Evolutionary conservation across 192 early-diverging fungal genomes (phyloP).

Genomic region (Geranomyces michiganensis): DNA sequence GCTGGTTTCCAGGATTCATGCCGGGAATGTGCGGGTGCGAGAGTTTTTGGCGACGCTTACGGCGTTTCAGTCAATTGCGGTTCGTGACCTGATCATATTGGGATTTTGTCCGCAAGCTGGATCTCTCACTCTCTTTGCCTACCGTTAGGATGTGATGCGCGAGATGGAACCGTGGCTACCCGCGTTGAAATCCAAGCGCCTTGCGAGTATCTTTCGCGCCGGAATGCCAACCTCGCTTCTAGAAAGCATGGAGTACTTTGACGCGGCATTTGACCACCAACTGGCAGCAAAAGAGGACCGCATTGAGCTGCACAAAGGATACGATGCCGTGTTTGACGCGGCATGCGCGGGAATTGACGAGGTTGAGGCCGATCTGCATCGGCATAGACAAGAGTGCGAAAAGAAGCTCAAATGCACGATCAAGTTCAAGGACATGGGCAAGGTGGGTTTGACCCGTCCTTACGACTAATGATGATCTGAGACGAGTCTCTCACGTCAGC

Average conservation of each 20-base stretch:
- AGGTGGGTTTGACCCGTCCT: conserved; percentile 44
- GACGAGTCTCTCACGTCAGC: too few species aligned
- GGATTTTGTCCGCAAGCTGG: neutral
- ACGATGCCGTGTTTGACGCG: conserved; percentile 81
- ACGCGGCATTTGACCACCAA: conserved; percentile 72
- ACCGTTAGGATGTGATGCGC: conserved; percentile 10
- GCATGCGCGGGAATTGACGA: conserved; percentile 56
- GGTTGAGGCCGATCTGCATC: conserved; percentile 69
- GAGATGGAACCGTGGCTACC: conserved; percentile 24
- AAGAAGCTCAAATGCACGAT: conserved; percentile 64
- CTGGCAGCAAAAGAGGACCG: conserved; percentile 49
- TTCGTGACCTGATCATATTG: conserved; percentile 26
- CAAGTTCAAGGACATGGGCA: conserved; percentile 87
- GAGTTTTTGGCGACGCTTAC: conserved; percentile 77
- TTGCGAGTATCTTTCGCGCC: conserved; percentile 50
- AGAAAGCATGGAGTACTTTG: conserved; percentile 71
- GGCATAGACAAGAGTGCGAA: conserved; percentile 68
- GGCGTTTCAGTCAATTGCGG: conserved; percentile 57
- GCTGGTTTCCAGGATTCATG: conserved; percentile 86
- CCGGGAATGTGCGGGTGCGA: conserved; percentile 78
- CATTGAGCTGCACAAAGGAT: conserved; percentile 54
- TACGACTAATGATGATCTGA: too few species aligned
- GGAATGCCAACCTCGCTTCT: conserved; percentile 58
- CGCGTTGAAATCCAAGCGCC: conserved; percentile 27
- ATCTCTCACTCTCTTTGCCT: too few species aligned